phyloP scores from a whole-genome alignment of 2,329 filamentous ascomycete species.

The Septoria petroselini region DNA sequence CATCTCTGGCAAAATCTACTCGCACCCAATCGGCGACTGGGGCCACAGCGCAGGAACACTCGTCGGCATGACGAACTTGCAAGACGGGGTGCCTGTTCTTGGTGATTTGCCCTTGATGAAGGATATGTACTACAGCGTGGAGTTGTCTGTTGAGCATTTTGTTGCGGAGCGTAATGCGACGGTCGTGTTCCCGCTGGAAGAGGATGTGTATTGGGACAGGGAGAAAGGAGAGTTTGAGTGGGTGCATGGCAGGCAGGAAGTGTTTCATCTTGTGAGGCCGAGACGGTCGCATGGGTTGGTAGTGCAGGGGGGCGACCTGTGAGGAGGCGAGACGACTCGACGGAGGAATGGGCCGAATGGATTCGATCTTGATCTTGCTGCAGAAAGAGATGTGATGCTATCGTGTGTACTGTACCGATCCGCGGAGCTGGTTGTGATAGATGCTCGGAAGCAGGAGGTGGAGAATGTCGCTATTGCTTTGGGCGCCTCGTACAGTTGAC shows the following conservation, averaged over 20 bases:
- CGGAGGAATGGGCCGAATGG: too few relatives aligned
- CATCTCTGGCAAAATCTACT: conserved; percentile 25
- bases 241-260: conserved; percentile 26
- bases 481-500: too few relatives aligned
- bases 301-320: too few relatives aligned
- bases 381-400: too few relatives aligned
- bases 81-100: conserved; percentile 22
- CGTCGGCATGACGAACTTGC: conserved; percentile 27
- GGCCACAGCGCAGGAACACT: conserved; percentile 24
- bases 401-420: too few relatives aligned
- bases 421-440: too few relatives aligned
- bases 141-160: conserved; percentile 25
- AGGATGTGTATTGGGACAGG: conserved; percentile 26
- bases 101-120: conserved; percentile 24
- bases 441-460: too few relatives aligned
- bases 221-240: conserved; percentile 21
- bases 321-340: too few relatives aligned
- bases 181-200: conserved; percentile 23
- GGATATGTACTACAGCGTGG: conserved; percentile 25
- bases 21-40: conserved; percentile 27
- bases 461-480: too few relatives aligned
- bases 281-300: too few relatives aligned
- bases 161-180: conserved; percentile 22
- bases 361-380: too few relatives aligned
- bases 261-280: conserved; percentile 22